These are phyloP conservation scores for Boechera retrofracta DNA, from an alignment of 345 rosid species.

Conservation along the genomic window DNA sequence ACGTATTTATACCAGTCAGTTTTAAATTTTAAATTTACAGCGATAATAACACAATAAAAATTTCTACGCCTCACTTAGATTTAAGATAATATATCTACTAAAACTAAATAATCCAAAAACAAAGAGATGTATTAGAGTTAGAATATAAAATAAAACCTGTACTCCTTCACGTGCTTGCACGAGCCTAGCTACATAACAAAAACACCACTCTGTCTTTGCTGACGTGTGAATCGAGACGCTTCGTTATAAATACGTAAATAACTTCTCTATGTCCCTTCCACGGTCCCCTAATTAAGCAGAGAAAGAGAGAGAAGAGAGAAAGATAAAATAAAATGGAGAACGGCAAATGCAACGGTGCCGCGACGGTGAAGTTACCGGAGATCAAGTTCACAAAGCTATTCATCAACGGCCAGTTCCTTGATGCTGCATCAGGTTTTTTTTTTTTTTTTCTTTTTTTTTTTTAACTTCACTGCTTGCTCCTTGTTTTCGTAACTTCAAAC, in stretches of 20 bases:
- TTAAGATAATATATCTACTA: too few species aligned
- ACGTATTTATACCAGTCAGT: too few species aligned
- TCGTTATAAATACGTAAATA: slow-evolving; percentile 36
- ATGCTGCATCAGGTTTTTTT: slow-evolving; percentile 61
- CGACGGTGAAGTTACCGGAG: slow-evolving; percentile 48
- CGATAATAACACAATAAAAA: too few species aligned
- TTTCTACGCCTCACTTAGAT: too few species aligned
- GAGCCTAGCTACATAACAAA: slow-evolving; percentile 24
- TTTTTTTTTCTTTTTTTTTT: too few species aligned
- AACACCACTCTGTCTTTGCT: slow-evolving; percentile 30
- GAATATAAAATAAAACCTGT: not conserved
- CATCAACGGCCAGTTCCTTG: slow-evolving; percentile 71
- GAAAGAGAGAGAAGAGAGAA: slow-evolving; percentile 4
- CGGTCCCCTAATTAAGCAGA: not conserved
- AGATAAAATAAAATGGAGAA: slow-evolving; percentile 48
- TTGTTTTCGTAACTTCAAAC: slow-evolving; percentile 18
- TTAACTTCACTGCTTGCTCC: not conserved
- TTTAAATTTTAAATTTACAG: too few species aligned
- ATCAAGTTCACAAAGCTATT: slow-evolving; percentile 70
- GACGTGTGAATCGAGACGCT: slow-evolving; percentile 33
- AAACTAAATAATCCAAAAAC: too few species aligned
- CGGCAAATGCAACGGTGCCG: slow-evolving; percentile 48
- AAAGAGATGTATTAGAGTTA: too few species aligned
- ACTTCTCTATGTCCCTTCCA: slow-evolving; percentile 22
- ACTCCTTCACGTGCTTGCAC: slow-evolving; percentile 32